Percentiles rank a stretch among this genome's conserved stretches.
Evolutionary conservation across 805 yeast species (phyloP).

Genomic region (Schwanniomyces polymorphus): DNA sequence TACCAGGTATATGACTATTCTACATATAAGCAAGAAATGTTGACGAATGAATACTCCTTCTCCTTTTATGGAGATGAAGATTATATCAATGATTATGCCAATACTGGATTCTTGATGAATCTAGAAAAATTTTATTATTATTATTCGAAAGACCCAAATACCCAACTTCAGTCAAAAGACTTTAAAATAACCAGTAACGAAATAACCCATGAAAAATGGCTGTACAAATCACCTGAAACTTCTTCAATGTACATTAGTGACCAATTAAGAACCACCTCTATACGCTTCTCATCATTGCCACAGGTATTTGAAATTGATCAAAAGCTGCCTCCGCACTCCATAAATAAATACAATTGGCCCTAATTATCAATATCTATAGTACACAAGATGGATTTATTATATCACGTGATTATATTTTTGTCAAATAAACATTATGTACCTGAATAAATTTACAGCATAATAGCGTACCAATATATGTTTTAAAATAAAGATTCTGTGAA

Average conservation of each 20-base stretch:
- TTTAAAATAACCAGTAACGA: neutral
- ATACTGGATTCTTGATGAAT: constrained; percentile 17
- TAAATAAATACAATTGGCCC: neutral
- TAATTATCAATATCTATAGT: neutral
- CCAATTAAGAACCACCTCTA: neutral
- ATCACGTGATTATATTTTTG: neutral
- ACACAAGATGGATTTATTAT: neutral
- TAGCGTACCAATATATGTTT: neutral
- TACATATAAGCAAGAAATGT: constrained; percentile 7
- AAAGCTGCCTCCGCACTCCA: neutral
- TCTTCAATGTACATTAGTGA: neutral
- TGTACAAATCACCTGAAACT: neutral
- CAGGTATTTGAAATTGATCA: neutral
- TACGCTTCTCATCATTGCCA: neutral
- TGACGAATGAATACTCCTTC: constrained; percentile 2
- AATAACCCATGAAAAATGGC: neutral
- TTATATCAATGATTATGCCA: constrained; percentile 7
- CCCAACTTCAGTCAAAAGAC: neutral
- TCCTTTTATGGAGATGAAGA: constrained; percentile 2
- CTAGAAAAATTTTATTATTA: constrained; percentile 13
- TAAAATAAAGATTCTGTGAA: neutral
- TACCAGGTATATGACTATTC: constrained; percentile 14
- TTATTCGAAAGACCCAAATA: neutral
- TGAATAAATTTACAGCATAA: neutral
- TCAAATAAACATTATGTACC: neutral